A percentile compares a stretch with the other conserved stretches of the same genome.
These are phyloP conservation scores for Cladosporium colombiae DNA, from an alignment of 2,329 filamentous ascomycete species.

Conservation along the genomic window DNA sequence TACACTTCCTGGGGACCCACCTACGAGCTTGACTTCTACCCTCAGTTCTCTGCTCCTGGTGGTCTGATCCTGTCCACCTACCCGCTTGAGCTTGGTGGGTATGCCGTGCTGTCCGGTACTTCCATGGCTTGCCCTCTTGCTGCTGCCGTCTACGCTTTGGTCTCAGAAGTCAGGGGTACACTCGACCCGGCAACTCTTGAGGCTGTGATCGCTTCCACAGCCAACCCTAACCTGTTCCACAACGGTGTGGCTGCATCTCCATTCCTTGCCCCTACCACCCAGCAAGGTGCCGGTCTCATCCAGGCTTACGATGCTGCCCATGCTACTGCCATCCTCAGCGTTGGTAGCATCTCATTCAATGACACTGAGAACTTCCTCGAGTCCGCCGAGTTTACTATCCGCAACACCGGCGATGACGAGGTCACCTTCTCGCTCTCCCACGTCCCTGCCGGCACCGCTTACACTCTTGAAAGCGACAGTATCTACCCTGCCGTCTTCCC, in stretches of 20 bases:
- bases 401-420: slow-evolving; percentile 53
- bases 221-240: slow-evolving; percentile 34
- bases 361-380: slow-evolving; percentile 60
- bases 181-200: slow-evolving; percentile 32
- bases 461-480: slow-evolving; percentile 44
- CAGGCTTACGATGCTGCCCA: slow-evolving; percentile 62
- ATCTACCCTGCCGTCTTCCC: slow-evolving; percentile 26
- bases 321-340: slow-evolving; percentile 54
- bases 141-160: slow-evolving; percentile 48
- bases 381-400: slow-evolving; percentile 56
- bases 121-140: slow-evolving; percentile 63
- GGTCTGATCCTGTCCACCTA: slow-evolving; percentile 62
- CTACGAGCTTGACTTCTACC: slow-evolving; percentile 60
- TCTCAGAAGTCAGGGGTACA: slow-evolving; percentile 35
- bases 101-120: slow-evolving; percentile 56
- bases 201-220: slow-evolving; percentile 29
- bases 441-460: slow-evolving; percentile 54
- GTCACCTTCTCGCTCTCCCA: slow-evolving; percentile 57
- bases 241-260: slow-evolving; percentile 30
- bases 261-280: slow-evolving; percentile 52
- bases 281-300: slow-evolving; percentile 63
- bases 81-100: slow-evolving; percentile 46
- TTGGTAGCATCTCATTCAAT: slow-evolving; percentile 63
- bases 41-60: slow-evolving; percentile 58
- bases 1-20: slow-evolving; percentile 64